phyloP scores from a whole-genome alignment of 768 basidiomycete genomes.

The Leccinum barrowsii region DNA sequence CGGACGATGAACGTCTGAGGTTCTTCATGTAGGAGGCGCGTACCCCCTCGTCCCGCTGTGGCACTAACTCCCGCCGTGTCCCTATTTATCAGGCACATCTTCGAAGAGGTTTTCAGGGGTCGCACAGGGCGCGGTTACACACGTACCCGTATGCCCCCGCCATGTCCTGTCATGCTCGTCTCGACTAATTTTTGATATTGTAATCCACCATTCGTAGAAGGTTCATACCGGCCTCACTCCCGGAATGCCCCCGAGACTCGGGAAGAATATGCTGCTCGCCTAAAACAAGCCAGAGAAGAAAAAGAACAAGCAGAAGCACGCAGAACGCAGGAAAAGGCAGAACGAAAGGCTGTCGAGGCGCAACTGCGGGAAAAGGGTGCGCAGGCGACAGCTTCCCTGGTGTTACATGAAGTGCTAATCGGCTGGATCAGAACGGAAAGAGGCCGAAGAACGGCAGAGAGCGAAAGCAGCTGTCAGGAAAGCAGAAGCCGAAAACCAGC shows the following conservation, averaged over 20 bases:
- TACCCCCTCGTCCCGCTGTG: neutral
- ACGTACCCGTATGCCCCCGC: conserved; percentile 25
- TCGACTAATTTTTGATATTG: conserved; percentile 8
- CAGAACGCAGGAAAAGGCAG: conserved; percentile 40
- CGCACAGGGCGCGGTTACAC: conserved; percentile 29
- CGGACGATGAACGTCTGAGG: conserved; percentile 32
- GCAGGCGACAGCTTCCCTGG: conserved; percentile 2
- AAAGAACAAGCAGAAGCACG: conserved; percentile 54
- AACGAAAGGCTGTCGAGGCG: conserved; percentile 43
- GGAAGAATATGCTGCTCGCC: conserved; percentile 51
- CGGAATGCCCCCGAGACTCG: conserved; percentile 38
- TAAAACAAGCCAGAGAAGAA: conserved; percentile 49
- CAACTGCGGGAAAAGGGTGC: conserved; percentile 51
- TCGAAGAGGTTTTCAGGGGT: conserved; percentile 42
- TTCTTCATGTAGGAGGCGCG: conserved; percentile 45
- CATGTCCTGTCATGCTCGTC: conserved; percentile 9
- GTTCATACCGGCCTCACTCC: conserved; percentile 17
- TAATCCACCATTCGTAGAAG: conserved; percentile 12
- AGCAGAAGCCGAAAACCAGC: conserved; percentile 47
- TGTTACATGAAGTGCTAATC: conserved; percentile 13
- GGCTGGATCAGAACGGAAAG: conserved; percentile 39
- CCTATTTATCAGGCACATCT: conserved; percentile 41
- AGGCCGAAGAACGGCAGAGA: conserved; percentile 57
- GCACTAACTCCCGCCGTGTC: neutral
- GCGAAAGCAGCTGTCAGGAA: conserved; percentile 53